These are phyloP conservation scores for Aspergillus texensis DNA, from an alignment of 2,329 filamentous ascomycete genomes.

Conservation along the genomic window DNA sequence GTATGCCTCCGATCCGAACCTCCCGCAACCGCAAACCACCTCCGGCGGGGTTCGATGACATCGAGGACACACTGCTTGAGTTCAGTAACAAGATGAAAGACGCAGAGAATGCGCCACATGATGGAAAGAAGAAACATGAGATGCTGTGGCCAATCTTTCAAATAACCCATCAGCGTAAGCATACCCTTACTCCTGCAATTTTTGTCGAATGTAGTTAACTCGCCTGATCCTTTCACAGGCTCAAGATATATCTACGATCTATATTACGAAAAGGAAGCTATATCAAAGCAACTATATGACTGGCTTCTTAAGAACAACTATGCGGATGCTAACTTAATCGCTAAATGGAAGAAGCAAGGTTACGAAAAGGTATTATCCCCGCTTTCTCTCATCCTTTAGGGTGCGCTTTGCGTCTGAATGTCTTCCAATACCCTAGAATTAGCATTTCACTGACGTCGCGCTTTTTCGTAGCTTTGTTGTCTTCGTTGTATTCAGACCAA, in stretches of 20 bases:
- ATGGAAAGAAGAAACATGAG: conserved; percentile 84
- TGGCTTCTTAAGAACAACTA: conserved; percentile 97
- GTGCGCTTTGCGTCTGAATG: not conserved
- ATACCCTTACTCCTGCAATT: not conserved
- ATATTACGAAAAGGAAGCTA: conserved; percentile 97
- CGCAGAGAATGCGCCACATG: conserved; percentile 82
- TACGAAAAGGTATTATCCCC: conserved; percentile 78
- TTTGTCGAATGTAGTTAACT: not conserved
- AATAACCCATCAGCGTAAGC: conserved; percentile 84
- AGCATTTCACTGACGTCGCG: not conserved
- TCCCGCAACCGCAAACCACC: conserved; percentile 65
- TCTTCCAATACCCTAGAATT: not conserved
- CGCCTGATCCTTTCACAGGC: conserved; percentile 39
- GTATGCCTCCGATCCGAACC: conserved; percentile 65
- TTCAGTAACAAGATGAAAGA: conserved; percentile 72
- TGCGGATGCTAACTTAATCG: conserved; percentile 91
- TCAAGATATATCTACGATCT: conserved; percentile 94
- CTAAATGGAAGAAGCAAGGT: conserved; percentile 99
- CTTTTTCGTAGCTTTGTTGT: conserved; percentile 73
- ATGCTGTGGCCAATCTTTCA: conserved; percentile 97
- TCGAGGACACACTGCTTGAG: conserved; percentile 69
- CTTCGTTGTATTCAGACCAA: conserved; percentile 98
- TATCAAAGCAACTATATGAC: conserved; percentile 88
- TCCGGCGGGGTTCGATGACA: conserved; percentile 68
- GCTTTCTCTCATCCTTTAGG: not conserved